Base-by-base conservation (phyloP, 2,329 filamentous ascomycete species). In the Pochonia chlamydosporia region DNA sequence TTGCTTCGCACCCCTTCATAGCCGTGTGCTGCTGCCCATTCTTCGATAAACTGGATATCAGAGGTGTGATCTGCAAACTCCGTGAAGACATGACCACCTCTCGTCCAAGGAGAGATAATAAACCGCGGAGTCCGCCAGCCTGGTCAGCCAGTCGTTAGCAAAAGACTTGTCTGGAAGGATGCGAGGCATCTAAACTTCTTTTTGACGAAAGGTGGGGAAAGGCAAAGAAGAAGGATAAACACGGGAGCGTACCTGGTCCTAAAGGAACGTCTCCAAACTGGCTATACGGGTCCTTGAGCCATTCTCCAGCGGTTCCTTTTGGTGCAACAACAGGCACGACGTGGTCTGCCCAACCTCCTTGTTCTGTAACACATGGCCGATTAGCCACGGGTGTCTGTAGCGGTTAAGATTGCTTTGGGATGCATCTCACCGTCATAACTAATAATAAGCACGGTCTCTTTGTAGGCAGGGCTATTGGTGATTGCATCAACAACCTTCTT, bases 281-380 rank as follows among this genome's bases (percentile, higher is more conserved):
- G 28, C 44, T 35, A 30, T 72, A 63, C 0, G 69, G 66, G 43
- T 68, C 61, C 57, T 75, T 66, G 13, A 65, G 61, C 74, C 75
- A 78, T 54, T 78, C 75, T 5, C 75, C 75, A 0, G 70, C 54
- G 0, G 74, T 75, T 26, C 66, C 71, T 18, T 64, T 56, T 14
- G 72, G 70, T 0, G 74, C 66, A 48, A 75, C 69, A 46, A 70
- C 69, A 1, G 74, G 74, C 11, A 65, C 60, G 3, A 78, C 74
- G 49, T 77, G 73, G 49, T 79, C 75, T 9, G 74, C 74, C 59
- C 67, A 78, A 40, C 75, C 75, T 41, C 75, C 75, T n/a, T 71
- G 71, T 57, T 80, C 72, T 72, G 46, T 25, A 40, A 20, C 13
- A 24, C 14, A 16, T 36, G 33, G 14, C n/a, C n/a, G n/a, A n/a